Conservation (phyloP, 2,329 filamentous ascomycete species). For the Cercospora sp. region DNA sequence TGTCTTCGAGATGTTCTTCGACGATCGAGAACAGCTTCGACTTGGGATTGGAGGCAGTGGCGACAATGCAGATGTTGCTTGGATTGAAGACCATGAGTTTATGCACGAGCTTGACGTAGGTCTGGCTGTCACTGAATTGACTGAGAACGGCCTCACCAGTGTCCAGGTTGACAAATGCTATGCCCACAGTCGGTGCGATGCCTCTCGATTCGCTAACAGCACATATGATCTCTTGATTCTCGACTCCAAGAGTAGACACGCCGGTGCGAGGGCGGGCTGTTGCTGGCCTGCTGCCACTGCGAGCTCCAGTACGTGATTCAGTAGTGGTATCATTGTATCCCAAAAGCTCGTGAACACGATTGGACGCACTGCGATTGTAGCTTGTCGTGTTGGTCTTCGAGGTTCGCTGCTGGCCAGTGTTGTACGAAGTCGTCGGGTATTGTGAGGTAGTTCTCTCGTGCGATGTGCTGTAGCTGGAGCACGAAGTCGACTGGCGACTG, state of each 20-base stretch:
- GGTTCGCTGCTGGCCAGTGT: background rate
- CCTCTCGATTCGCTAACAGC: constrained; percentile 86
- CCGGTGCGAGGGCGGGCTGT: constrained; percentile 53
- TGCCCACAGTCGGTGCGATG: constrained; percentile 76
- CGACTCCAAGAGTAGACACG: constrained; percentile 59
- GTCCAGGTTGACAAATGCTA: constrained; percentile 79
- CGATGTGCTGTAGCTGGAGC: constrained; percentile 7
- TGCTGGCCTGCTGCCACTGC: constrained; percentile 30
- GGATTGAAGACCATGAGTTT: constrained; percentile 82
- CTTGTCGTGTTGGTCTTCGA: constrained; percentile 6
- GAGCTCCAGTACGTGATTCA: constrained; percentile 28
- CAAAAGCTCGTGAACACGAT: constrained; percentile 17
- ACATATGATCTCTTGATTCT: constrained; percentile 75
- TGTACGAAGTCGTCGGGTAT: background rate
- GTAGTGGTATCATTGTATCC: constrained; percentile 30
- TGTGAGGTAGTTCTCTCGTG: background rate
- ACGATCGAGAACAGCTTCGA: constrained; percentile 75
- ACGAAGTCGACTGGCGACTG: constrained; percentile 11
- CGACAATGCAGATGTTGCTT: constrained; percentile 75
- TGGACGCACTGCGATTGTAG: constrained; percentile 14
- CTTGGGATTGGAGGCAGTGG: constrained; percentile 66
- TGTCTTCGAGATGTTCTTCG: constrained; percentile 67
- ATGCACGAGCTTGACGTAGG: constrained; percentile 83
- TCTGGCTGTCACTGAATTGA: constrained; percentile 90
- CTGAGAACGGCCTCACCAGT: constrained; percentile 82